A percentile compares a stretch with the other conserved stretches of the same genome.
Evolutionary conservation across 1,284 basidiomycete genomes (phyloP).

Genomic region (Pseudomicrostroma phylloplanum): DNA sequence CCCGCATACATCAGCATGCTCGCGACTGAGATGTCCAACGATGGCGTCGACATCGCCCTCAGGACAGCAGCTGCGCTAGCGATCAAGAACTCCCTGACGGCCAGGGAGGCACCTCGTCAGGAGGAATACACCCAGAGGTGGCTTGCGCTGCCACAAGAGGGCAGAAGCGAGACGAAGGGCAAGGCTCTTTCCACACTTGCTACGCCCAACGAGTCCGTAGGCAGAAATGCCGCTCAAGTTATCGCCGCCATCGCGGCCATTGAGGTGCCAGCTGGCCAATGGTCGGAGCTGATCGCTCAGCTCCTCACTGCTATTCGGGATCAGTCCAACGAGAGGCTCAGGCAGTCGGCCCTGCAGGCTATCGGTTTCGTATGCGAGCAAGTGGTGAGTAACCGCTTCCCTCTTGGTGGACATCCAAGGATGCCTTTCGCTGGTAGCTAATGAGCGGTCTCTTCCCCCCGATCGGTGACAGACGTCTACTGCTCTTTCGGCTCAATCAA

Average conservation of each 20-base stretch:
- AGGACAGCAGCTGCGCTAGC: slow-evolving; percentile 91
- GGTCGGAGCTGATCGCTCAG: slow-evolving; percentile 82
- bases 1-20: slow-evolving; percentile 44
- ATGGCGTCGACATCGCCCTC: slow-evolving; percentile 58
- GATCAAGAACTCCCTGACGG: slow-evolving; percentile 88
- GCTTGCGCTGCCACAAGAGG: slow-evolving; percentile 66
- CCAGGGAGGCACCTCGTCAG: slow-evolving; percentile 66
- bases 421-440: too few relatives aligned
- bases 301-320: slow-evolving; percentile 81
- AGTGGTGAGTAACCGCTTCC: slow-evolving; percentile 61
- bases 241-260: slow-evolving; percentile 88
- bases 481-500: slow-evolving; percentile 77
- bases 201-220: slow-evolving; percentile 67
- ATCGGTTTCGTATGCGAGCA: slow-evolving; percentile 96
- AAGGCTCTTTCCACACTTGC: slow-evolving; percentile 75
- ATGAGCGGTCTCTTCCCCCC: too few relatives aligned
- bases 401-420: too few relatives aligned
- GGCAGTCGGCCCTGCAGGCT: slow-evolving; percentile 83
- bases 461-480: slow-evolving; percentile 52
- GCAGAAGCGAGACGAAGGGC: slow-evolving; percentile 79
- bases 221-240: slow-evolving; percentile 83
- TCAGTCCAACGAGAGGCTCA: slow-evolving; percentile 67
- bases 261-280: slow-evolving; percentile 79
- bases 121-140: slow-evolving; percentile 56
- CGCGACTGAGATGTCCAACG: slow-evolving; percentile 42